Evolutionary conservation across 1,284 basidiomycete species (phyloP).

Genomic region (Cutaneotrichosporon curvatum): DNA sequence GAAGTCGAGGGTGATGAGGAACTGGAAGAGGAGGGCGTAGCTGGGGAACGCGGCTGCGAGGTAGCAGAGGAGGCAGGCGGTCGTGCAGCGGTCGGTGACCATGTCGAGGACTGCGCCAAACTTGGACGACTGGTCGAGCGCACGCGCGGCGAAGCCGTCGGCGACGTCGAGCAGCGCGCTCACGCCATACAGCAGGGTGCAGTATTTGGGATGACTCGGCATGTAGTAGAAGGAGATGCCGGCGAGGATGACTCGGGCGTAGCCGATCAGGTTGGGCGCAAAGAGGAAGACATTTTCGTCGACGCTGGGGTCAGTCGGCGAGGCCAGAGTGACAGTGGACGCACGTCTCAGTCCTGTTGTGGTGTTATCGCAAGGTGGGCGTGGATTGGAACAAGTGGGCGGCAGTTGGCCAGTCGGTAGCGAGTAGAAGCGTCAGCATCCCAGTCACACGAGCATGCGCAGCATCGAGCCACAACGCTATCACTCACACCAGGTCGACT

Average conservation of each 20-base stretch:
- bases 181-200: conserved; percentile 81
- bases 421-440: conserved; percentile 5
- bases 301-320: conserved; percentile 14
- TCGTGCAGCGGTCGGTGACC: conserved; percentile 99
- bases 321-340: too few species aligned
- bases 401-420: too few species aligned
- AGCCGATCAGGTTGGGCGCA: conserved; percentile 94
- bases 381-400: too few species aligned
- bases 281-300: conserved; percentile 90
- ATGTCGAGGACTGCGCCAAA: conserved; percentile 98
- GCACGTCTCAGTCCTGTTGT: background rate
- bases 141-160: conserved; percentile 89
- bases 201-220: conserved; percentile 87
- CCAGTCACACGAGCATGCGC: background rate
- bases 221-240: conserved; percentile 86
- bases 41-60: conserved; percentile 67
- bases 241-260: conserved; percentile 83
- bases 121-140: conserved; percentile 81
- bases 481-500: conserved; percentile 41
- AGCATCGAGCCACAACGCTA: too few species aligned
- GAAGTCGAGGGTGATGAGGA: conserved; percentile 95
- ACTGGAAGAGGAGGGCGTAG: conserved; percentile 80
- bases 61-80: conserved; percentile 89
- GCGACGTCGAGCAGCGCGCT: conserved; percentile 94
- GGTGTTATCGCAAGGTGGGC: too few species aligned